A percentile compares a stretch with the other conserved stretches of the same genome.
These are phyloP conservation scores for Tylopilus sp. DNA, from an alignment of 1,284 basidiomycete species.

Conservation along the genomic window DNA sequence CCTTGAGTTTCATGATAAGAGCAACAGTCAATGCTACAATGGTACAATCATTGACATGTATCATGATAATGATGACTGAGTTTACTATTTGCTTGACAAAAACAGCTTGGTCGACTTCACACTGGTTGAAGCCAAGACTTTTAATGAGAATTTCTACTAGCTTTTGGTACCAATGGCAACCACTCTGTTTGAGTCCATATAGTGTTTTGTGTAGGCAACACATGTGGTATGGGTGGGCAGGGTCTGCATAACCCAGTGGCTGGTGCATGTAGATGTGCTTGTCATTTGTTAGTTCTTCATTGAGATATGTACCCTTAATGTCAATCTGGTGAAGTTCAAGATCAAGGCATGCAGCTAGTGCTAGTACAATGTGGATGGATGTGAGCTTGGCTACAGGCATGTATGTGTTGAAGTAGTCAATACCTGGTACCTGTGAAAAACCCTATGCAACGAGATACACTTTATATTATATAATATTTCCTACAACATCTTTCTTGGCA, in stretches of 20 bases:
- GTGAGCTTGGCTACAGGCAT: slow-evolving; percentile 31
- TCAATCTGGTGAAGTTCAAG: neutral
- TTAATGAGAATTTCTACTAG: neutral
- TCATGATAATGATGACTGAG: neutral
- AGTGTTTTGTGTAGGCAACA: neutral
- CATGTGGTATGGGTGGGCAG: neutral
- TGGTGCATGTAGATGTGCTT: no score
- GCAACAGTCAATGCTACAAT: neutral
- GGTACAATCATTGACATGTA: neutral
- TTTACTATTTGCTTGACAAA: neutral
- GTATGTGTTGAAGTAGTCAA: slow-evolving; percentile 41
- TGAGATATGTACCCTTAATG: slow-evolving; percentile 6
- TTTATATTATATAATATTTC: slow-evolving; percentile 35
- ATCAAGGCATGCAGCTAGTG: neutral
- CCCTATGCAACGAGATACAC: slow-evolving; percentile 39
- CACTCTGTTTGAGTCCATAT: neutral
- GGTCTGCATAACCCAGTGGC: neutral
- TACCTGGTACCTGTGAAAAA: slow-evolving; percentile 37
- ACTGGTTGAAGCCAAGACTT: neutral
- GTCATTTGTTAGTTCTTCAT: neutral
- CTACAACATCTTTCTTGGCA: slow-evolving; percentile 29
- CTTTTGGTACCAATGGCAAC: neutral
- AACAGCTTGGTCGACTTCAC: neutral
- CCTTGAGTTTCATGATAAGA: neutral
- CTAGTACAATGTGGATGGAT: slow-evolving; percentile 28